Conservation (phyloP, 2,329 filamentous ascomycete genomes). For the Beauveria pseudobassiana region DNA sequence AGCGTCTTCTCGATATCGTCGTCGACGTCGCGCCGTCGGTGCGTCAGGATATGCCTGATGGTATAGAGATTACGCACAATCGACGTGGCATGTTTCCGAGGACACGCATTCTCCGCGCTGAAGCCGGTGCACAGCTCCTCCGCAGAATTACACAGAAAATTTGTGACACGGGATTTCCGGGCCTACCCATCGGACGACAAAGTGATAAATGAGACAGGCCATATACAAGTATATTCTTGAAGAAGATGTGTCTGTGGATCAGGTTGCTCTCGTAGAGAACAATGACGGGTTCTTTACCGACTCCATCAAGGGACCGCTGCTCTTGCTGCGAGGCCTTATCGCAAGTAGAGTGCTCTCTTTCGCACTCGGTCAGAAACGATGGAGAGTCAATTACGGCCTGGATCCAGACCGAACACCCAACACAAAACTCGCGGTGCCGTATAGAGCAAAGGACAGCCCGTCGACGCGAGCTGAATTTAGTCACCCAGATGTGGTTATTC, state of each 20-base stretch:
- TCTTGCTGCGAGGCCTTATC: conserved; percentile 47
- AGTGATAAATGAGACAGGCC: conserved; percentile 12
- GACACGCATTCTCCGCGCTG: conserved; percentile 2
- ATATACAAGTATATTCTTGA: background rate
- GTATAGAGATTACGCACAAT: background rate
- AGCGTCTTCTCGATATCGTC: conserved; percentile 21
- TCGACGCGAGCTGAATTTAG: conserved; percentile 51
- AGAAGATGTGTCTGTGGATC: background rate
- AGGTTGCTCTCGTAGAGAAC: background rate
- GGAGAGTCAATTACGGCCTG: conserved; percentile 58
- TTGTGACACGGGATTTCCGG: conserved; percentile 21
- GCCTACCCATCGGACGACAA: conserved; percentile 36
- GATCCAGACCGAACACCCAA: conserved; percentile 31
- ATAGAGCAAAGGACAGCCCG: conserved; percentile 51
- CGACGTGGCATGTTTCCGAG: background rate
- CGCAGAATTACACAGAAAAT: background rate
- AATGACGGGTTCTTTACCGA: background rate
- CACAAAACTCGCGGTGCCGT: conserved; percentile 50
- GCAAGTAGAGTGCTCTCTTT: conserved; percentile 48
- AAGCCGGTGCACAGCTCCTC: background rate
- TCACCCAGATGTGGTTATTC: conserved; percentile 51
- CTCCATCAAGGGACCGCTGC: background rate
- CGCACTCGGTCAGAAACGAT: conserved; percentile 49
- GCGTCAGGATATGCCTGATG: background rate
- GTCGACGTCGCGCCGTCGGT: background rate